A percentile compares a stretch with the other conserved stretches of the same genome.
phyloP scores from a whole-genome alignment of 345 rosid species.

The Hibiscus syriacus region DNA sequence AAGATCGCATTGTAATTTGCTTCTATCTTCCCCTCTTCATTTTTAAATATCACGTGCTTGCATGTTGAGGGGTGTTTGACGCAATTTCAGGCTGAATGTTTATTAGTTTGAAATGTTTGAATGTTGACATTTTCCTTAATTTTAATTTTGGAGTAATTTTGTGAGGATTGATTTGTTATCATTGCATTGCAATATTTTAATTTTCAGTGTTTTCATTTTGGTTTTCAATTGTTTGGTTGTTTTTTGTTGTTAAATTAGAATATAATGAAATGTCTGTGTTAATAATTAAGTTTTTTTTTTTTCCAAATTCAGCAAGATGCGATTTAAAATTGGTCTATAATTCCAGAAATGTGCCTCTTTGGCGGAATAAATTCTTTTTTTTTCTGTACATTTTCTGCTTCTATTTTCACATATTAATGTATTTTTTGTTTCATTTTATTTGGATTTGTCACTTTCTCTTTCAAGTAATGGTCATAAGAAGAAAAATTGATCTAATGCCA shows the following conservation, averaged over 20 bases:
- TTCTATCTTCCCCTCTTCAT: background rate
- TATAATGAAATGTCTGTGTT: background rate
- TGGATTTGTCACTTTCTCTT: background rate
- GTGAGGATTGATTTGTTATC: background rate
- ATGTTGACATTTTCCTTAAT: background rate
- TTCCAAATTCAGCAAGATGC: background rate
- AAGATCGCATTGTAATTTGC: slow-evolving; percentile 76
- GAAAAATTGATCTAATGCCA: background rate
- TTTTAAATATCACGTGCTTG: background rate
- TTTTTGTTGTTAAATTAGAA: background rate
- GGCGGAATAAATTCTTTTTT: background rate
- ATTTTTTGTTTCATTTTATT: background rate
- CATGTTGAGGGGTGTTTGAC: background rate
- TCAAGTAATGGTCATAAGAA: background rate
- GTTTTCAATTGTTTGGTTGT: background rate
- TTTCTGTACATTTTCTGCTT: background rate
- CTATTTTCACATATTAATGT: no score
- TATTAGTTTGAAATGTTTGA: slow-evolving; percentile 4
- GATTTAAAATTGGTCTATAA: background rate
- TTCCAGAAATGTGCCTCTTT: background rate
- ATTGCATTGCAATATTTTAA: background rate
- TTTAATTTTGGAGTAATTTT: background rate
- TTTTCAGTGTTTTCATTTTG: background rate
- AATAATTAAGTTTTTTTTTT: background rate
- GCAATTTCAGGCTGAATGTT: background rate